Evolutionary conservation across 176 grass and related monocot genomes (phyloP), one percentile per base, ranked within the genome.

Genomic region (Ananas comosus): DNA sequence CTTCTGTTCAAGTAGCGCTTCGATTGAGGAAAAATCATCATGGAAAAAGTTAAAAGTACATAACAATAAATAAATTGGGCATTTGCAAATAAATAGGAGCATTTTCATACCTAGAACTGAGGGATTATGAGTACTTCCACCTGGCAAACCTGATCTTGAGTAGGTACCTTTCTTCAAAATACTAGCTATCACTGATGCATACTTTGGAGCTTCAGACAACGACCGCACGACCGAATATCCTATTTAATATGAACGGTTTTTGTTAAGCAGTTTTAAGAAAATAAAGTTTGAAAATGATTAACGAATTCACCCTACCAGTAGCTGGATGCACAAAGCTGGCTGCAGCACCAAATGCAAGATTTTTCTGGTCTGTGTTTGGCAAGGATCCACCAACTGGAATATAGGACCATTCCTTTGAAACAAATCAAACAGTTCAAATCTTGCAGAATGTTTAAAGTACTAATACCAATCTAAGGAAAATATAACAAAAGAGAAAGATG

Each of bases 261-360:
- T 10, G 7, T 33, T 71, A 53, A 53, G 12, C 1, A 16, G 17
- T 19, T 14, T 25, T 25, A 63, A 66, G 16, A 70, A 51, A 72
- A 48, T 7, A 22, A 2, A 7, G 6, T 24, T 24, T 49, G 22
- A 66, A 66, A 6, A 51, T 51, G 66, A 18, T 1, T 21, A 50
- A 21, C 48, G 57, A 42, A 8, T 64, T 79, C 65, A 48, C 50
- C 48, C 11, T 85, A 94, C 94, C 94, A 2, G 94, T 99, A 79
- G 94, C 94, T 77, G 90, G 94, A 84, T 99, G 94, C 56, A 94
- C 94, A 84, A 99, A 93, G 83, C 94, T 99, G 75, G 94, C 94
- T 71, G 94, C 94, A 80, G 90, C 94, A 84, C 94, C 94, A 88
- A 99, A 99, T 65, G 94, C 94, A 69, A 99, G 84, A 78, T 91